Evolutionary conservation across 805 yeast genomes (phyloP).

Genomic region (Candida oleophila): DNA sequence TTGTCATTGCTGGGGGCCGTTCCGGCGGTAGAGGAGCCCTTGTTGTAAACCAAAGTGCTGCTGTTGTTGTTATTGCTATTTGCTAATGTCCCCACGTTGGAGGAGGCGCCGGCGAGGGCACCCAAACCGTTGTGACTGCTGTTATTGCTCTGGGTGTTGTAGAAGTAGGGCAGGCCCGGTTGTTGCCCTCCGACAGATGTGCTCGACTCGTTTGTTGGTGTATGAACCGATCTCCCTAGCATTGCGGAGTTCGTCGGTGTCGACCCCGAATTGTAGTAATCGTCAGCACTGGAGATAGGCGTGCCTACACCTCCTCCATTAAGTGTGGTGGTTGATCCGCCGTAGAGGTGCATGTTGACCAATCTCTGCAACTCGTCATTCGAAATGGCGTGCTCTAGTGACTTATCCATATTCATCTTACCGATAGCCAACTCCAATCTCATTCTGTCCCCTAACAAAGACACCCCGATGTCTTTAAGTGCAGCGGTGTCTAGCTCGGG

Average conservation of each 20-base stretch:
- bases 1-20: conserved; percentile 17
- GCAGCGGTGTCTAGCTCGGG: conserved; percentile 62
- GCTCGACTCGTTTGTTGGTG: background rate
- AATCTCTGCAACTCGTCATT: conserved; percentile 23
- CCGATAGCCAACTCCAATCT: conserved; percentile 60
- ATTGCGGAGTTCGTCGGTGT: background rate
- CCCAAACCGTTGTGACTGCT: background rate
- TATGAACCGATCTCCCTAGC: background rate
- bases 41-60: background rate
- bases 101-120: background rate
- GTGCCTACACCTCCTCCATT: conserved; percentile 3
- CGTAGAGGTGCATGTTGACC: conserved; percentile 14
- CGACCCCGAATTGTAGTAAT: background rate
- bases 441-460: conserved; percentile 82
- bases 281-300: conserved; percentile 6
- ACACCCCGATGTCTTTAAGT: conserved; percentile 69
- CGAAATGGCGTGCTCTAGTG: conserved; percentile 10
- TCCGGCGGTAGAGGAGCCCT: background rate
- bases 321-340: background rate
- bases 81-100: background rate
- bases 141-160: background rate
- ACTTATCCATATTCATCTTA: conserved; percentile 37
- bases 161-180: background rate
- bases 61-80: background rate
- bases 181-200: background rate